Evolutionary conservation across 805 yeast genomes (phyloP).

Genomic region (Starmerella geochares): DNA sequence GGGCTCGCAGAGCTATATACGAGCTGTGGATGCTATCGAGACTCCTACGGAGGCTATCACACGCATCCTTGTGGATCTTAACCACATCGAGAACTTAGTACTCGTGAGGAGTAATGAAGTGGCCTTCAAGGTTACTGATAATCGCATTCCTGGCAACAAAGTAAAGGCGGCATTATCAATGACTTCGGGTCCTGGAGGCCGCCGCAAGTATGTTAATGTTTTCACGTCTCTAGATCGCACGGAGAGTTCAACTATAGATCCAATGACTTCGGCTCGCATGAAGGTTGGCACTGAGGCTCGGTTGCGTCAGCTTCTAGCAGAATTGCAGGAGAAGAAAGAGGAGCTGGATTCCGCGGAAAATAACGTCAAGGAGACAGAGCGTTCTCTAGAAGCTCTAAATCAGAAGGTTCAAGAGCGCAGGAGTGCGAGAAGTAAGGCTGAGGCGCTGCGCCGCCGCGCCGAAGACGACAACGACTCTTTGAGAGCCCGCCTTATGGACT

Average conservation of each 20-base stretch:
- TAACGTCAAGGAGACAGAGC: not conserved
- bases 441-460: not conserved
- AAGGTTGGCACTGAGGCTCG: constrained; percentile 5
- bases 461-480: not conserved
- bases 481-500: not conserved
- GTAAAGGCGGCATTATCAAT: not conserved
- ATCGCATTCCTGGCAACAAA: not conserved
- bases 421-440: not conserved
- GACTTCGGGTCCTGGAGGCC: not conserved
- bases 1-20: constrained; percentile 30
- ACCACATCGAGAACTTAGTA: constrained; percentile 13
- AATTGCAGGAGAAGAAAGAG: not conserved
- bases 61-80: constrained; percentile 29
- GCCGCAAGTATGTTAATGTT: not conserved
- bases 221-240: not conserved
- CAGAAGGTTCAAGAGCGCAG: not conserved
- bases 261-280: constrained; percentile 1
- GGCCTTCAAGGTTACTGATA: not conserved
- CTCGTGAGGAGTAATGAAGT: not conserved
- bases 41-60: constrained; percentile 17
- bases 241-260: not conserved
- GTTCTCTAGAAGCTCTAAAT: not conserved
- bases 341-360: not conserved
- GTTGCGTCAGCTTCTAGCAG: not conserved
- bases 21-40: constrained; percentile 60